phyloP scores from a whole-genome alignment of 192 early-diverging fungal species.

The Chytriomyces confervae region DNA sequence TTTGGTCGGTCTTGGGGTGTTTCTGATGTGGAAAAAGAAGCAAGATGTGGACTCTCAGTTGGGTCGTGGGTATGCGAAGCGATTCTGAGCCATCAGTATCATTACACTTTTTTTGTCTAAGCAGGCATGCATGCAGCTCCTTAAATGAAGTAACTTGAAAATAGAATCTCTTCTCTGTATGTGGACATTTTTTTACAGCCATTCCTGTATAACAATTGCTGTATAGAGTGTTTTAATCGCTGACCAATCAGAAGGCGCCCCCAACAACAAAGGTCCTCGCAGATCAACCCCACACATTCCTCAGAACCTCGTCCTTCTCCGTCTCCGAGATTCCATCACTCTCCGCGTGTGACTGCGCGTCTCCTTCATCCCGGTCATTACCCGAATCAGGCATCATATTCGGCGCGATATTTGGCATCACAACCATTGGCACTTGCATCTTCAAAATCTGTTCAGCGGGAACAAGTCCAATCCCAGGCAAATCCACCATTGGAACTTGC shows the following conservation, averaged over 20 bases:
- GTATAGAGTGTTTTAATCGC: not conserved
- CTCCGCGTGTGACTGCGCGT: not conserved
- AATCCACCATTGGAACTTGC: slow-evolving; percentile 28
- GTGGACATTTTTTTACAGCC: no score
- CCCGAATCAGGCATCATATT: not conserved
- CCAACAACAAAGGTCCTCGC: not conserved
- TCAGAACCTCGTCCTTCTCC: slow-evolving; percentile 9
- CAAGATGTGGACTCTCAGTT: not conserved
- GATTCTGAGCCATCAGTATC: no score
- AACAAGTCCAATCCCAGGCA: slow-evolving; percentile 34
- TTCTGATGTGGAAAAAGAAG: slow-evolving; percentile 1
- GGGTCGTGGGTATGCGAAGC: no score
- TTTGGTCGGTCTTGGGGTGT: not conserved
- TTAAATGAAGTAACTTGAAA: not conserved
- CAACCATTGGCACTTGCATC: slow-evolving; percentile 36
- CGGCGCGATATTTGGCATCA: slow-evolving; percentile 12
- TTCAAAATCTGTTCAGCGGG: slow-evolving; percentile 34
- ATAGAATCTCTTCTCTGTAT: no score
- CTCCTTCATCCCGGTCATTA: not conserved
- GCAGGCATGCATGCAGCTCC: no score
- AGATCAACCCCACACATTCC: slow-evolving; percentile 30
- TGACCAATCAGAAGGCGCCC: not conserved
- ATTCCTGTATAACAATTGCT: no score
- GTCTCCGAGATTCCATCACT: not conserved
- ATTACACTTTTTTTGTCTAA: not conserved